These are phyloP conservation scores for Mucor irregularis DNA, from an alignment of 371 early-diverging fungal genomes.

Conservation along the genomic window DNA sequence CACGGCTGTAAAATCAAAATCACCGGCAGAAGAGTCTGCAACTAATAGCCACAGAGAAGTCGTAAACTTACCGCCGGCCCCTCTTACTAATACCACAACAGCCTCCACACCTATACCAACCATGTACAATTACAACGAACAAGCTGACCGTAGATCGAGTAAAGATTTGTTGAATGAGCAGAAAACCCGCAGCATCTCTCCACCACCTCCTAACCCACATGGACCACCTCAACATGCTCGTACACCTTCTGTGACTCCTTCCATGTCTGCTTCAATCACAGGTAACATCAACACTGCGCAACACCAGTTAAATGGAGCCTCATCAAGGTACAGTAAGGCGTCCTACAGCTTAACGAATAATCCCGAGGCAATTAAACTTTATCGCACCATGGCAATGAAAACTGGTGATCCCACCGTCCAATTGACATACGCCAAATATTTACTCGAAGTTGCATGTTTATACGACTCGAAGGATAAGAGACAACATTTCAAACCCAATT, in stretches of 20 bases:
- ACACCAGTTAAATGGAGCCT: neutral
- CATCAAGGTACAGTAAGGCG: conserved; percentile 35
- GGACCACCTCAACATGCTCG: neutral
- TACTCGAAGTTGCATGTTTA: conserved; percentile 57
- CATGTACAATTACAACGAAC: neutral
- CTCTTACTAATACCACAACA: neutral
- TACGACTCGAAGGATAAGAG: conserved; percentile 19
- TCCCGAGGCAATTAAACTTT: conserved; percentile 60
- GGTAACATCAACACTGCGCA: neutral
- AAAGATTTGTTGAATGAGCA: neutral
- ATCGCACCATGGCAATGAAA: conserved; percentile 73
- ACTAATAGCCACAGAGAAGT: too few species aligned
- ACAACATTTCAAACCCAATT: conserved; percentile 6
- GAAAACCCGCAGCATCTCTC: neutral
- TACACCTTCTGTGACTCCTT: conserved; percentile 11
- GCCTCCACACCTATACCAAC: neutral
- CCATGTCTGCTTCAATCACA: conserved; percentile 9
- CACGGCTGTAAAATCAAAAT: neutral
- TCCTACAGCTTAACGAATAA: conserved; percentile 64
- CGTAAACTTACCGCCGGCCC: too few species aligned
- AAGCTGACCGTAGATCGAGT: neutral
- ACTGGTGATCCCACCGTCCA: conserved; percentile 79
- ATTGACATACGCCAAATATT: conserved; percentile 82
- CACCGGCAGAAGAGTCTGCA: neutral
- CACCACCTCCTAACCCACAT: neutral